Percentiles rank a stretch among this genome's conserved stretches.
These are phyloP conservation scores for Leptoxyphium fumago DNA, from an alignment of 2,329 filamentous ascomycete genomes.

Conservation along the genomic window DNA sequence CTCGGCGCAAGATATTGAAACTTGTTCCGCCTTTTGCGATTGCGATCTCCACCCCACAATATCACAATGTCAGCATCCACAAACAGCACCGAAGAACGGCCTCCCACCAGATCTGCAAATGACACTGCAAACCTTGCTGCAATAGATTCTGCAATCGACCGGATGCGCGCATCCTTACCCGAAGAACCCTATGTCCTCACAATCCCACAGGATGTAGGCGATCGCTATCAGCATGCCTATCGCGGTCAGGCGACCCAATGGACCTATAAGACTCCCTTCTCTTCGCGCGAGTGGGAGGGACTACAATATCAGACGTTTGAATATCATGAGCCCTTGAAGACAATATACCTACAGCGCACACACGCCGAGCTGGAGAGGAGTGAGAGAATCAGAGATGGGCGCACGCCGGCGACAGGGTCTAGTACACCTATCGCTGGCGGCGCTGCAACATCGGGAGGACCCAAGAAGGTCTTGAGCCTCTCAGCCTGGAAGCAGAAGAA, in stretches of 20 bases:
- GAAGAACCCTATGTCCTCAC: constrained; percentile 32
- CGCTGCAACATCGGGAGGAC: constrained; percentile 4
- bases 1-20: no score
- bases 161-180: constrained; percentile 28
- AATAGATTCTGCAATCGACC: constrained; percentile 27
- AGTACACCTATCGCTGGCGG: not conserved
- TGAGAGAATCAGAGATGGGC: not conserved
- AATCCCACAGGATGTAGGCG: constrained; percentile 29
- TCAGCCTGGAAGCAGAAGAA: constrained; percentile 46
- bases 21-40: no score
- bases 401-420: not conserved
- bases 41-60: no score
- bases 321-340: constrained; percentile 38
- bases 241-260: constrained; percentile 24
- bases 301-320: constrained; percentile 49
- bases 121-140: constrained; percentile 22
- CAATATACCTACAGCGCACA: constrained; percentile 14
- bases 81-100: constrained; percentile 8
- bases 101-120: constrained; percentile 2
- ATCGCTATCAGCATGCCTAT: constrained; percentile 23
- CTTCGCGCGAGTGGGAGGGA: constrained; percentile 37
- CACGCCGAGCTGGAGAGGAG: constrained; percentile 1
- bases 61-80: not conserved
- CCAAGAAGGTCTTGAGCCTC: constrained; percentile 48
- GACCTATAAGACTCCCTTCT: constrained; percentile 37